Evolutionary conservation across 371 early-diverging fungal genomes (phyloP).

Genomic region (Rhizopus sp.): DNA sequence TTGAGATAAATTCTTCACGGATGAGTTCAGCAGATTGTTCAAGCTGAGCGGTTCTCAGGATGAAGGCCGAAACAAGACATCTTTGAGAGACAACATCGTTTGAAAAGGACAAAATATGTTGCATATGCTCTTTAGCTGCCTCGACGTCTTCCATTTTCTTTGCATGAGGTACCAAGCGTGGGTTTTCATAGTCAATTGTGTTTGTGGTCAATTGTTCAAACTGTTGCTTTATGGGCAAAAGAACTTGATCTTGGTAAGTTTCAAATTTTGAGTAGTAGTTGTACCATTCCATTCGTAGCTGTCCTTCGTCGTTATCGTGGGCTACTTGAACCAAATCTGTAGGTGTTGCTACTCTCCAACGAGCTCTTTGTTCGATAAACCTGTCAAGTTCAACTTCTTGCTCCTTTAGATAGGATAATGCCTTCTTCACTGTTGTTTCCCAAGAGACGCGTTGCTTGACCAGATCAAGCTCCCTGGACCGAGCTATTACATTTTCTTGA

Average conservation of each 20-base stretch:
- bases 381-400: conserved; percentile 21
- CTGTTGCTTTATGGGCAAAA: conserved; percentile 18
- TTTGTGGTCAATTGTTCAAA: conserved; percentile 20
- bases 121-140: conserved; percentile 12
- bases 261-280: conserved; percentile 13
- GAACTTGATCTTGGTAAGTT: conserved; percentile 17
- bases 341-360: conserved; percentile 25
- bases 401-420: conserved; percentile 18
- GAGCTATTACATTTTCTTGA: conserved; percentile 31
- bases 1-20: conserved; percentile 43
- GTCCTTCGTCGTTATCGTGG: conserved; percentile 20
- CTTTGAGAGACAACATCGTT: conserved; percentile 44
- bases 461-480: conserved; percentile 31
- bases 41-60: conserved; percentile 34
- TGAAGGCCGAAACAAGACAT: conserved; percentile 36
- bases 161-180: conserved; percentile 20
- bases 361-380: conserved; percentile 40
- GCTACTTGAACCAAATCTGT: neutral
- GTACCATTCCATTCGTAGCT: conserved; percentile 23
- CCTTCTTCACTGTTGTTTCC: conserved; percentile 27
- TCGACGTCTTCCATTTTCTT: conserved; percentile 26
- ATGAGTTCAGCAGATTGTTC: conserved; percentile 47
- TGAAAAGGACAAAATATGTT: conserved; percentile 31
- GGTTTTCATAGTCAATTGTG: conserved; percentile 10
- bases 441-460: conserved; percentile 28